Base-by-base conservation (phyloP, 768 basidiomycete species). In the Phanerochaete carnosa region DNA sequence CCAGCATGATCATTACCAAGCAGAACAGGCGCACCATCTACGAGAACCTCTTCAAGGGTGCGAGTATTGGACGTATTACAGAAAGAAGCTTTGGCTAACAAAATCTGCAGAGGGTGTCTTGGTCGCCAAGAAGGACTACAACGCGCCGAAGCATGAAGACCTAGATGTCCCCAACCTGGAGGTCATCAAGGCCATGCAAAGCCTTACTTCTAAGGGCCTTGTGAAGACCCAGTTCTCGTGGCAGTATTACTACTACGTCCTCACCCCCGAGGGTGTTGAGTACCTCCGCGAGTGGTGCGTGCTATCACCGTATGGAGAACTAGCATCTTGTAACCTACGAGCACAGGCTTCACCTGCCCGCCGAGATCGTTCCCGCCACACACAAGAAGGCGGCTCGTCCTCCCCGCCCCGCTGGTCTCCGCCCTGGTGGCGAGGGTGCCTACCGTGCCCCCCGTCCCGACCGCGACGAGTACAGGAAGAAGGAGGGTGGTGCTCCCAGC, bases 161-260 rank as follows among this genome's bases (percentile, higher is more conserved):
- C 78, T 87, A 58, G 81, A 83, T 58, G 79, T 86, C 70, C 79
- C 81, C 62, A 87, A 87, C 78, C 80, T 87, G 64, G 77, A 84
- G 75, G 86, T 87, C 68, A 85, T 87, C 83, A 87, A 87, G 80
- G 84, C 83, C 61, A 82, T 84, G 79, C 84, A 85, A 74, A 83
- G 81, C 66, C 76, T 87, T 56, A 87, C 84, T 66, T 86, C 85
- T 59, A 80, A 77, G 69, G 95, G 96, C 59, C 87, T 81, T 76
- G 94, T 98, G 80, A 98, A 98, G 87, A 99, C 97, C 68, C 96
- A 94, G 74, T 98, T 98, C 84, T 94, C 91, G 52, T 99, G 97
- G 97, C 95, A 98, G 73, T 97, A 87, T 84, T 99, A 97, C 80
- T 99, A 98, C 81, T 99, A 98, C 80, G 84, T 87, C 71, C 83